A percentile compares a stretch with the other conserved stretches of the same genome.
phyloP scores from a whole-genome alignment of 208 protist species.

The Herpetomonas samuelpessoai region DNA sequence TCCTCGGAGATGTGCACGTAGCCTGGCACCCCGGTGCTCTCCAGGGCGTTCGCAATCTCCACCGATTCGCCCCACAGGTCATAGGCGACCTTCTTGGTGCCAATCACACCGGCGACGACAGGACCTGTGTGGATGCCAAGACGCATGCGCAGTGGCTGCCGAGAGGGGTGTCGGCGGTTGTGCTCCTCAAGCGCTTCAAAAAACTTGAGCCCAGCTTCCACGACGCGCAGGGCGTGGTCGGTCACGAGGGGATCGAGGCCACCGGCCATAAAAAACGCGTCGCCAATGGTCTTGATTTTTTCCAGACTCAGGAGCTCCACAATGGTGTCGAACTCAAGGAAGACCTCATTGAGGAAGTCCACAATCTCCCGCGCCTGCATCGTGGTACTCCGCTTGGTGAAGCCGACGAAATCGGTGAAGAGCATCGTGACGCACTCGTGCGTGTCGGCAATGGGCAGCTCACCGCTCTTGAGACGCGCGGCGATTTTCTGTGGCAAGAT shows the following conservation, averaged over 20 bases:
- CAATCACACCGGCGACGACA: conserved; percentile 38
- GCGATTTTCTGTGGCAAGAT: conserved; percentile 30
- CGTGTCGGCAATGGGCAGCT: conserved; percentile 32
- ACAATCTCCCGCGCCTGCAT: conserved; percentile 38
- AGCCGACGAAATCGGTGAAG: conserved; percentile 53
- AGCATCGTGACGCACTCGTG: conserved; percentile 34
- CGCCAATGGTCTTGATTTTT: conserved; percentile 62
- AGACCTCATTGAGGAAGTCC: conserved; percentile 37
- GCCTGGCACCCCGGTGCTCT: conserved; percentile 33
- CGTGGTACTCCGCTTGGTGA: conserved; percentile 34
- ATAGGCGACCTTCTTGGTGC: conserved; percentile 40
- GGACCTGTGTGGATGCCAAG: conserved; percentile 35
- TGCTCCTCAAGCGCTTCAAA: conserved; percentile 30
- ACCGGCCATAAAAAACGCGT: conserved; percentile 43
- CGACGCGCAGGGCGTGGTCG: conserved; percentile 33
- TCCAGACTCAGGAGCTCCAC: conserved; percentile 33
- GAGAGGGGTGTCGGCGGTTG: conserved; percentile 28
- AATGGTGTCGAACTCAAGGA: conserved; percentile 37
- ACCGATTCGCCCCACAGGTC: conserved; percentile 52
- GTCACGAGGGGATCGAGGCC: conserved; percentile 23
- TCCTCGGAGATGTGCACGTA: conserved; percentile 28
- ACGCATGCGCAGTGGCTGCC: conserved; percentile 34
- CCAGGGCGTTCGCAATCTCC: conserved; percentile 35
- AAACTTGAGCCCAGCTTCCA: conserved; percentile 27
- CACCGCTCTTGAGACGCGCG: conserved; percentile 24